Evolutionary conservation across 495 filamentous ascomycete genomes (phyloP).

Genomic region (Hypoxylon lienhwacheense): DNA sequence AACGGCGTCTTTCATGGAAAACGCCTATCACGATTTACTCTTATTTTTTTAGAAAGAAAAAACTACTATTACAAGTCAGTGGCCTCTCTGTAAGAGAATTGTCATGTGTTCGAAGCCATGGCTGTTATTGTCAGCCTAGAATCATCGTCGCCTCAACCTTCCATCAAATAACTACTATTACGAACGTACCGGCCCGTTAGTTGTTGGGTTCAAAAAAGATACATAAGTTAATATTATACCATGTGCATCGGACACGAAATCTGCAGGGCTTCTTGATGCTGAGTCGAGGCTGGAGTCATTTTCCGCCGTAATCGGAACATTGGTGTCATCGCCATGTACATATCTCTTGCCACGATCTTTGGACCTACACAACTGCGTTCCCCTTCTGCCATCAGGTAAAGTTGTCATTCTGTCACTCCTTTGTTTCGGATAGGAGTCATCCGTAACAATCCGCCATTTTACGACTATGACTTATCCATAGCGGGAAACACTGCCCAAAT

Average conservation of each 20-base stretch:
- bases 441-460: slow-evolving; percentile 26
- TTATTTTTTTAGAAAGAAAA: no score
- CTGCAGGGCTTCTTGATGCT: slow-evolving; percentile 3
- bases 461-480: slow-evolving; percentile 3
- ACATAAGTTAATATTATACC: no score
- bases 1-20: no score
- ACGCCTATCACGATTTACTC: no score
- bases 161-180: neutral
- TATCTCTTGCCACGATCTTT: slow-evolving; percentile 18
- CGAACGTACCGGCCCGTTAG: no score
- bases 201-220: no score
- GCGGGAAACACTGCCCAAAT: slow-evolving; percentile 16
- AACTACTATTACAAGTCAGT: no score
- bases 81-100: neutral
- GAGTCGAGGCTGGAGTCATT: slow-evolving; percentile 18
- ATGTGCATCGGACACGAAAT: no score
- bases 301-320: slow-evolving; percentile 20
- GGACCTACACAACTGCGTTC: slow-evolving; percentile 4
- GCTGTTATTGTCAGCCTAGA: slow-evolving; percentile 19
- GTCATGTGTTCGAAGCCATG: neutral
- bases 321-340: slow-evolving; percentile 11
- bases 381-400: slow-evolving; percentile 1
- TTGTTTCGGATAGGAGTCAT: slow-evolving; percentile 35
- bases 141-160: slow-evolving; percentile 15
- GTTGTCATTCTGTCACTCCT: slow-evolving; percentile 23